Evolutionary conservation across 768 basidiomycete species (phyloP).

Genomic region (Phanerochaete sordida): DNA sequence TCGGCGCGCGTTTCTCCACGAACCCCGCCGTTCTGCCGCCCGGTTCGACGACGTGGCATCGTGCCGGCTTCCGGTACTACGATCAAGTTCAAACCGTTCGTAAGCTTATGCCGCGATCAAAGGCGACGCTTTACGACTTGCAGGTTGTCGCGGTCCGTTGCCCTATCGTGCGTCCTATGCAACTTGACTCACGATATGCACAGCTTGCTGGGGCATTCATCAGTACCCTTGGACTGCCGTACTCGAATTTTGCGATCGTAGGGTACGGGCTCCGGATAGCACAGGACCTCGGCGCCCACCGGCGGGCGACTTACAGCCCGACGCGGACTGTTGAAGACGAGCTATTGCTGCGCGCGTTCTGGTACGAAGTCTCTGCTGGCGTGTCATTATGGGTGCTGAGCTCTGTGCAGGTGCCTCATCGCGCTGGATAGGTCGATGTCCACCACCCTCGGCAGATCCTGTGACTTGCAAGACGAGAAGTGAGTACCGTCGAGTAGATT

Average conservation of each 20-base stretch:
- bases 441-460: conserved; percentile 56
- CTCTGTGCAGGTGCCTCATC: conserved; percentile 40
- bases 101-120: conserved; percentile 40
- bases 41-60: background rate
- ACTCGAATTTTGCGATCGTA: conserved; percentile 15
- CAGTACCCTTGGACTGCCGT: background rate
- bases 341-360: conserved; percentile 77
- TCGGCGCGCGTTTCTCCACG: conserved; percentile 39
- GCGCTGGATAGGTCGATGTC: conserved; percentile 43
- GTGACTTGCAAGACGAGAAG: conserved; percentile 72
- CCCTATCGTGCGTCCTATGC: conserved; percentile 1
- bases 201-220: conserved; percentile 2
- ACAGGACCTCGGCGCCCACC: conserved; percentile 74
- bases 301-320: conserved; percentile 50
- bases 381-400: too few relatives aligned
- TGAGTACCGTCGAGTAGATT: conserved; percentile 41
- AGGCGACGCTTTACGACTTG: conserved; percentile 61
- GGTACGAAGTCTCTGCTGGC: conserved; percentile 36
- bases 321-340: conserved; percentile 55
- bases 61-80: conserved; percentile 39
- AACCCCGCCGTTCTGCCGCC: conserved; percentile 35
- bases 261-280: conserved; percentile 45
- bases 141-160: conserved; percentile 49
- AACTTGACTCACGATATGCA: background rate
- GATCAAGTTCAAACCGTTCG: conserved; percentile 53